phyloP scores from a whole-genome alignment of 495 filamentous ascomycete species.

The Pseudomonodictys pantanalensis region DNA sequence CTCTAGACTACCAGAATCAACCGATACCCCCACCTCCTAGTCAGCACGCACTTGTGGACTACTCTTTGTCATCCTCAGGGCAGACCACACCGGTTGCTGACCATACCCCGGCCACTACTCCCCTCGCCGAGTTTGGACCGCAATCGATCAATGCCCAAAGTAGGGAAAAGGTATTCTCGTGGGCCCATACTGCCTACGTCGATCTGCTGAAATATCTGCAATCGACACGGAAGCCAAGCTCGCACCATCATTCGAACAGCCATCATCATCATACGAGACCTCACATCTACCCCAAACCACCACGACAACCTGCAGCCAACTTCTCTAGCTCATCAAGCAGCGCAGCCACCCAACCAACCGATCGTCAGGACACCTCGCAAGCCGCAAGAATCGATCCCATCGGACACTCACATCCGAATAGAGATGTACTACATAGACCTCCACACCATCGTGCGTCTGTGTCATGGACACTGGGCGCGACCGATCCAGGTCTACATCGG shows the following conservation, averaged over 20 bases:
- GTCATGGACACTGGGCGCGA: constrained; percentile 12
- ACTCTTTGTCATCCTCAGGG: constrained; percentile 21
- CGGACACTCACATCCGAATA: neutral
- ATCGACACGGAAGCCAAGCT: constrained; percentile 52
- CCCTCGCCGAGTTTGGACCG: constrained; percentile 36
- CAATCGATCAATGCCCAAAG: constrained; percentile 56
- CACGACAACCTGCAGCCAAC: constrained; percentile 44
- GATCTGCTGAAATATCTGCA: constrained; percentile 78
- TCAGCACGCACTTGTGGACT: constrained; percentile 9
- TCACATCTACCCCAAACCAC: constrained; percentile 63
- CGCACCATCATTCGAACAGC: constrained; percentile 39
- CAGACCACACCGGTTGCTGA: constrained; percentile 27
- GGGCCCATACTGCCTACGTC: constrained; percentile 85
- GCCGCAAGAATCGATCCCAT: neutral
- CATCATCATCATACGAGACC: constrained; percentile 46
- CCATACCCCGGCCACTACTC: constrained; percentile 20
- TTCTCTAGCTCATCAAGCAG: constrained; percentile 35
- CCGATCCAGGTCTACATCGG: constrained; percentile 4
- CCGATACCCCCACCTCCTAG: neutral
- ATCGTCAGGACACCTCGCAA: neutral
- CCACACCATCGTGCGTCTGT: constrained; percentile 23
- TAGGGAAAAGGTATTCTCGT: constrained; percentile 76
- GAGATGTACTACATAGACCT: neutral
- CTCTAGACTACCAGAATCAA: constrained; percentile 24
- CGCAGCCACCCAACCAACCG: neutral